phyloP scores from a whole-genome alignment of 371 early-diverging fungal species.

The Nosema muscidifuracis region DNA sequence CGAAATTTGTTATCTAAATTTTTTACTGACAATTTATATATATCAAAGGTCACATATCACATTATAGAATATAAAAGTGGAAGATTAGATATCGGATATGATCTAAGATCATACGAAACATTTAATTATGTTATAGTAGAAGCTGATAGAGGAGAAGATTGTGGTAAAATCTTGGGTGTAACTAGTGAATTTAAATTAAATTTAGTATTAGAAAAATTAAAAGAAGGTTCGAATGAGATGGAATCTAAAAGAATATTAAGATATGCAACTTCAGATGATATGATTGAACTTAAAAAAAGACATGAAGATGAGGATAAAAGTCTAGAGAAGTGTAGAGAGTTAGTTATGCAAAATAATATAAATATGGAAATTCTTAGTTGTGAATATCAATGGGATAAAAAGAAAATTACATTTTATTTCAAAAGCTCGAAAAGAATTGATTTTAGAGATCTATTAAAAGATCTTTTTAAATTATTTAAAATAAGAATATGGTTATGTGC shows the following conservation, averaged over 20 bases:
- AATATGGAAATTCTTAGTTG: conserved; percentile 60
- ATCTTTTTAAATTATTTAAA: conserved; percentile 92
- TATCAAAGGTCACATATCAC: conserved; percentile 26
- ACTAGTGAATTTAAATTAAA: conserved; percentile 16
- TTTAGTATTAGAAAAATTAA: conserved; percentile 33
- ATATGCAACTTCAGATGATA: conserved; percentile 52
- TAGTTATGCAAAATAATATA: conserved; percentile 42
- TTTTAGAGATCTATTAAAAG: conserved; percentile 90
- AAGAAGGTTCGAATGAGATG: conserved; percentile 30
- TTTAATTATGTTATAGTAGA: conserved; percentile 61
- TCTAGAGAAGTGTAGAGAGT: conserved; percentile 46
- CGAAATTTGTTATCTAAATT: neutral
- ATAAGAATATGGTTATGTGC: conserved; percentile 91
- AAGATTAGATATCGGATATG: conserved; percentile 42
- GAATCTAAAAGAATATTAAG: conserved; percentile 57
- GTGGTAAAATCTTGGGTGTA: conserved; percentile 44
- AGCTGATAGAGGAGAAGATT: conserved; percentile 64
- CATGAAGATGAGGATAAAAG: conserved; percentile 49
- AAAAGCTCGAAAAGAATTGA: conserved; percentile 70
- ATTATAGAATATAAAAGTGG: conserved; percentile 59
- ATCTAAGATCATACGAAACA: conserved; percentile 6
- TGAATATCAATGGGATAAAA: conserved; percentile 64
- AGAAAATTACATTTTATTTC: conserved; percentile 63
- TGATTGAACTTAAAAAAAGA: conserved; percentile 45
- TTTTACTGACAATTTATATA: neutral